Base-by-base conservation (phyloP, 495 filamentous ascomycete genomes). In the Oidiodendron maius region DNA sequence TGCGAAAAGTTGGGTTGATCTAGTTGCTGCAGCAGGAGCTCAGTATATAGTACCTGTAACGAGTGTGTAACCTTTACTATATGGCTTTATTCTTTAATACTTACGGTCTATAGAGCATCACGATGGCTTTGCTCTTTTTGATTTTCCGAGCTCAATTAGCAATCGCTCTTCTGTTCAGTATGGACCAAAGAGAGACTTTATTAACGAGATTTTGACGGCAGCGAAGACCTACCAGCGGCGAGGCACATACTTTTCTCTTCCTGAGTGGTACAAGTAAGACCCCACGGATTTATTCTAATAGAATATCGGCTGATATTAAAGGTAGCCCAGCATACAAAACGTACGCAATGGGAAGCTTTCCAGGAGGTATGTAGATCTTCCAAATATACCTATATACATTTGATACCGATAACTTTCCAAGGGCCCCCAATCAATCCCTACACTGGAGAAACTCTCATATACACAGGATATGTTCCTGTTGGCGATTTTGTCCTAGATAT, bases 171-270 rank as follows among this genome's bases (percentile, higher is more conserved):
- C 28, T 32, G 28, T 21, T 65, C 67, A 30, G 62, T 71, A 49
- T 61, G 75, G 20, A 69, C 68, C n/a, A 72, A 32, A n/a, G 8
- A 8, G 28, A 32, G 28, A 32, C 28, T 32, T 32, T 8, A 32
- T n/a, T n/a, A 32, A n/a, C 8, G 28, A 32, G n/a, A 8, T 32
- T 8, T 32, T 32, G 8, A n/a, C 8, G n/a, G 28, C 28, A 8
- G n/a, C 28, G 8, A n/a, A 32, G n/a, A 32, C 8, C 8, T 32
- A 32, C 28, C 28, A n/a, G n/a, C 28, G n/a, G 8, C 28, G 28
- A 32, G 28, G 28, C 28, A 32, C 28, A n/a, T n/a, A n/a, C 28
- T 32, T 8, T 32, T 32, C n/a, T n/a, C n/a, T n/a, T n/a, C n/a
- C n/a, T n/a, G n/a, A n/a, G n/a, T n/a, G n/a, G n/a, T n/a, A n/a